Percentiles rank a stretch among this genome's conserved stretches.
Conservation (phyloP, 306 rosid species). For the Pyrus pyrifolia region DNA sequence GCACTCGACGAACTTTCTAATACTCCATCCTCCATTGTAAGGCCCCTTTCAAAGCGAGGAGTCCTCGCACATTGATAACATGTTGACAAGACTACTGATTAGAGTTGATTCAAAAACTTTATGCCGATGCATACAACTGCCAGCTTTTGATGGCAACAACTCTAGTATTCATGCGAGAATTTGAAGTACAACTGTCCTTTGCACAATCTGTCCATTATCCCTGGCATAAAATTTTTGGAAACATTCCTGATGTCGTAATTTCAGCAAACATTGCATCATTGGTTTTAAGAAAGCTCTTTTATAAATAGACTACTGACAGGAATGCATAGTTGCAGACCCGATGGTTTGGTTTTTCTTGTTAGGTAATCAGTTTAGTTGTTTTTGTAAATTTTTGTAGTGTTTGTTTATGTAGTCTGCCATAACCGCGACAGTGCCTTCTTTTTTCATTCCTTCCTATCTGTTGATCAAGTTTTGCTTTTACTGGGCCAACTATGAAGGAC, state of each 20-base stretch:
- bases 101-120: neutral
- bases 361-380: neutral
- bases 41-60: neutral
- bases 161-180: neutral
- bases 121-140: neutral
- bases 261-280: neutral
- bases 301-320: neutral
- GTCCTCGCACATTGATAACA: neutral
- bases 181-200: neutral
- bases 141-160: neutral
- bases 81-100: neutral
- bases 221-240: too few species aligned
- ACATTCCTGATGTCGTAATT: too few species aligned
- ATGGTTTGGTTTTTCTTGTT: neutral
- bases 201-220: neutral
- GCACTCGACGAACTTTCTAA: neutral
- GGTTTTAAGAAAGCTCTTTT: neutral
- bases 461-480: conserved; percentile 9
- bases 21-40: neutral
- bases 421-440: neutral
- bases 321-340: neutral
- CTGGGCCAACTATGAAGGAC: neutral
- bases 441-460: neutral
- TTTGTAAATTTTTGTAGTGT: neutral
- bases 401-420: neutral